Base-by-base conservation (phyloP, 768 basidiomycete genomes). In the Tylopilus cervinicoccineus region DNA sequence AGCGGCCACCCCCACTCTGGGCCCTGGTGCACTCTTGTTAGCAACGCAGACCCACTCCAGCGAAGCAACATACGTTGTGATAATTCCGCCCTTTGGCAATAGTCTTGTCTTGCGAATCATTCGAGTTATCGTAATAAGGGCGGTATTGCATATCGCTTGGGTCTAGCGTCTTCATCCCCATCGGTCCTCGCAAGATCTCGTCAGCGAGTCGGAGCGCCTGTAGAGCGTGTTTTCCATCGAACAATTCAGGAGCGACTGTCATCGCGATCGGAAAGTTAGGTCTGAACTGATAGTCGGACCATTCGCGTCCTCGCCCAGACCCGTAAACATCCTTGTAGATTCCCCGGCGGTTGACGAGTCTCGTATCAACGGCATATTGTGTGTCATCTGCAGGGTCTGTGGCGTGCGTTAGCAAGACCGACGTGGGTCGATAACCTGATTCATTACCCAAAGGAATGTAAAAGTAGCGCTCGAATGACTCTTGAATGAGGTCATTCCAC, bases 281-380 rank as follows among this genome's bases (percentile, higher is more conserved):
- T 51, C 93, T 79, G 56, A 96, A 78, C 68, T 98, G 96, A 66
- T 98, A 99, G 69, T 99, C 94, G 6, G 93, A 90, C 93, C 93
- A 97, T 68, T 95, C 90, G 47, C 91, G 79, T 10, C 84, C 88
- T 40, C 75, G 62, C 1, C 90, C 90, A 11, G 96, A 93, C 33
- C 94, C 92, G 56, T 87, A 87, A 7, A 98, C 92, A 64, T 99
- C 96, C 75, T 99, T 99, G 77, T 98, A 99, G 62, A 97, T 95
- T 5, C 95, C 96, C 48, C 96, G 79, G 13, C 92, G 84, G 63
- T 92, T 88, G 51, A 96, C 75, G 29, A 97, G 67, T 20, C 57
- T 75, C 4, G 88, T 57, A 59, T 90, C 74, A 57, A 96, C 67
- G 46, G 76, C 75, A 71, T 92, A 92, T 14, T 81, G 71, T 4